Evolutionary conservation across 2,329 filamentous ascomycete species (phyloP), one percentile per base, ranked within the genome.

Genomic region (Scorias spongiosa): DNA sequence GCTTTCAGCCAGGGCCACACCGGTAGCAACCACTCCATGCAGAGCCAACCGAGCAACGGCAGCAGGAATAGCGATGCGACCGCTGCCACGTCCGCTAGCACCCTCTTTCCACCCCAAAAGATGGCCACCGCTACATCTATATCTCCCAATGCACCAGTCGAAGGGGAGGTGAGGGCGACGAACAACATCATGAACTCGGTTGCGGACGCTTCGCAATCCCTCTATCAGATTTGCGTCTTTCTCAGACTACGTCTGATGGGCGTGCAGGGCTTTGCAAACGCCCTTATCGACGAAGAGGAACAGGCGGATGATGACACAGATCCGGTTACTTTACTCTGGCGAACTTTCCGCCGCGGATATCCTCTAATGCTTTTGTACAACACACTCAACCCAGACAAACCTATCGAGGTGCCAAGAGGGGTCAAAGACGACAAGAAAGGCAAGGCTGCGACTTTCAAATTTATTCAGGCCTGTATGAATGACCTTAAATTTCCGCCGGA

Each of bases 131-230:
- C 49, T 32, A 45, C 44, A 48, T 48, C 49, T 44, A 39, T 57
- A 53, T 52, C 53, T 54, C 41, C 47, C 53, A 45, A 48, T 61
- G 40, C 38, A 38, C 63, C 64, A 42, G 54, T 61, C 45, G 66
- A 71, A 40, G 75, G 70, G 47, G 76, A 76, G 47, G 75, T 88
- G 48, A 68, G 85, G 56, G 83, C 87, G 48, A 86, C 83, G 47
- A 76, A 84, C 62, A 95, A 94, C 64, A 93, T 98, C 62, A 94
- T 98, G 71, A 98, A 98, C 66, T 84, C 89, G 64, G 84, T 85
- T 61, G 91, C 88, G 61, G 88, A 94, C 62, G 88, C 91, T 51
- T 85, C 84, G 44, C 76, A 81, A 47, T 95, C 88, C 10, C 76
- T 98, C 18, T 98, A 94, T 64, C 89, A 96, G 64, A 94, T 93